These are phyloP conservation scores for Acanthochlamys bracteata DNA, from an alignment of 106 monocot genomes.

Conservation along the genomic window DNA sequence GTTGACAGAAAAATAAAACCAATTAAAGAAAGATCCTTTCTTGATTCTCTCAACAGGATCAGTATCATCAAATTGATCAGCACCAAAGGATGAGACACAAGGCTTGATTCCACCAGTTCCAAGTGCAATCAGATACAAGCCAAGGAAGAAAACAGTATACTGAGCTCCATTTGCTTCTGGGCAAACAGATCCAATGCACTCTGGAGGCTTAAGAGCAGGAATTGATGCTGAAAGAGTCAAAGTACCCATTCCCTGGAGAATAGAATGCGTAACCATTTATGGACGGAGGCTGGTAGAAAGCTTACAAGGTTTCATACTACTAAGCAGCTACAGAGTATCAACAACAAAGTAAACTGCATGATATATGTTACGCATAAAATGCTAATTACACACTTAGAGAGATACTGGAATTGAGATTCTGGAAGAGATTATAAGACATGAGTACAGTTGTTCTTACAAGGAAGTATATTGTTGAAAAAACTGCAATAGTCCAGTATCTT, in stretches of 20 bases:
- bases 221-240: constrained; percentile 41
- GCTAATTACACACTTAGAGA: too few relatives aligned
- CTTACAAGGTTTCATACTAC: too few relatives aligned
- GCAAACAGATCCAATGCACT: constrained; percentile 32
- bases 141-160: constrained; percentile 32
- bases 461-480: constrained; percentile 42
- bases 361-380: too few relatives aligned
- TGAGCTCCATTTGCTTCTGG: constrained; percentile 34
- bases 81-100: constrained; percentile 48
- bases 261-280: not conserved
- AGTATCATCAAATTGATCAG: constrained; percentile 48
- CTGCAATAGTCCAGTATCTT: constrained; percentile 47
- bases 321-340: too few relatives aligned
- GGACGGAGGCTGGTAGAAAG: too few relatives aligned
- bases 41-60: constrained; percentile 31
- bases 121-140: constrained; percentile 41
- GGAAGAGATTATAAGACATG: not conserved
- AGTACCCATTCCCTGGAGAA: constrained; percentile 30
- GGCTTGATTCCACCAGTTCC: constrained; percentile 51
- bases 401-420: not conserved
- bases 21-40: constrained; percentile 54
- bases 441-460: constrained; percentile 16
- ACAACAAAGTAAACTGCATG: too few relatives aligned
- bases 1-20: constrained; percentile 48
- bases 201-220: constrained; percentile 34